These are phyloP conservation scores for Picochlorum sp. DNA, from an alignment of 139 green algal species.

Conservation along the genomic window DNA sequence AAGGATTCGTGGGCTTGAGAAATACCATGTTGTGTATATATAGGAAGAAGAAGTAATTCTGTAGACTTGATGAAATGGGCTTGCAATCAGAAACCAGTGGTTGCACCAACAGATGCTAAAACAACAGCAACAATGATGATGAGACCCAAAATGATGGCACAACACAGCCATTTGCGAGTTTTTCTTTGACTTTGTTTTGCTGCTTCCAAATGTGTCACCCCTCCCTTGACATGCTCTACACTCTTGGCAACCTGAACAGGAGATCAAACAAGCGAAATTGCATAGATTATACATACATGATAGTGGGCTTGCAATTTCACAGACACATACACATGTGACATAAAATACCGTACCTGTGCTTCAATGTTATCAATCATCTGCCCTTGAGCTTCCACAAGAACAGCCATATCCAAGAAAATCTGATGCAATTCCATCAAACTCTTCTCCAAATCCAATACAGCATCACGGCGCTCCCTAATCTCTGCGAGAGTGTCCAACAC, in stretches of 20 bases:
- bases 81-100: constrained; percentile 6
- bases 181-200: constrained; percentile 88
- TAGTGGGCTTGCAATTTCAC: neutral
- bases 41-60: too few species aligned
- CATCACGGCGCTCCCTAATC: constrained; percentile 87
- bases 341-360: constrained; percentile 28
- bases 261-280: neutral
- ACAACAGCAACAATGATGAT: constrained; percentile 76
- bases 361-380: constrained; percentile 75
- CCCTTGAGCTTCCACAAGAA: constrained; percentile 86
- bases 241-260: constrained; percentile 59
- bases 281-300: neutral
- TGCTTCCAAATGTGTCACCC: constrained; percentile 60
- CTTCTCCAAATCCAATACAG: constrained; percentile 62
- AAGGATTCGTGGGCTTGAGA: neutral
- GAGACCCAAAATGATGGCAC: constrained; percentile 71
- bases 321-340: neutral
- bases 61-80: neutral
- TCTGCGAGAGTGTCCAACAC: constrained; percentile 90
- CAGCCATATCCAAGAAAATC: constrained; percentile 96
- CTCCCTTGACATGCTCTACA: constrained; percentile 74
- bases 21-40: too few species aligned
- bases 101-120: constrained; percentile 31
- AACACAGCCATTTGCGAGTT: constrained; percentile 93
- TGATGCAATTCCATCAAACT: constrained; percentile 69